Evolutionary conservation across 106 monocot species (phyloP).

Genomic region (Allium fistulosum): DNA sequence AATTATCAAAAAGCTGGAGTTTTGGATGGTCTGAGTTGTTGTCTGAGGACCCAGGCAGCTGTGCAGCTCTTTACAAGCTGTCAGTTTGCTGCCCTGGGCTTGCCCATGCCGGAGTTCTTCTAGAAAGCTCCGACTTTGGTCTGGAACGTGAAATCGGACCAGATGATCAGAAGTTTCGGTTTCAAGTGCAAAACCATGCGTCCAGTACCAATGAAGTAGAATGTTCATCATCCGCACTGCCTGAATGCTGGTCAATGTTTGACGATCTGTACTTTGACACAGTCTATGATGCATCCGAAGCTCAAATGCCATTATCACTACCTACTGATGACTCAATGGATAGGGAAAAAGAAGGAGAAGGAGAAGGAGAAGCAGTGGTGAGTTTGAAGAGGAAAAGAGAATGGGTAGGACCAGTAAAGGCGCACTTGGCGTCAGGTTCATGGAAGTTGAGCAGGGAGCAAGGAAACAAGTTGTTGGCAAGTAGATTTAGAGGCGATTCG

Average conservation of each 20-base stretch:
- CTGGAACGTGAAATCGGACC: conserved; percentile 87
- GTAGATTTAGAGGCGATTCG: conserved; percentile 59
- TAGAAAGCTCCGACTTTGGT: conserved; percentile 79
- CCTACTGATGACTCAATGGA: background rate
- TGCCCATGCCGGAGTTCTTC: conserved; percentile 66
- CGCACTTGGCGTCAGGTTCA: conserved; percentile 41
- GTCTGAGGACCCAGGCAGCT: conserved; percentile 15
- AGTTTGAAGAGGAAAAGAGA: conserved; percentile 21
- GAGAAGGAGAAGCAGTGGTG: background rate
- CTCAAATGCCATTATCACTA: background rate
- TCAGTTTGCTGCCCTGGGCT: conserved; percentile 93
- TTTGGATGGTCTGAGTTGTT: conserved; percentile 22
- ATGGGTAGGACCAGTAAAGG: conserved; percentile 16
- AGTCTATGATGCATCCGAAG: conserved; percentile 53
- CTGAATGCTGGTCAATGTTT: conserved; percentile 62
- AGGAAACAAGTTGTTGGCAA: conserved; percentile 74
- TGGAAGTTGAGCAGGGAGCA: conserved; percentile 81
- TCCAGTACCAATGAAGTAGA: background rate
- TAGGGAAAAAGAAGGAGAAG: background rate
- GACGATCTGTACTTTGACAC: conserved; percentile 93
- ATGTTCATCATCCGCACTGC: background rate
- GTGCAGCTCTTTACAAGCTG: conserved; percentile 75
- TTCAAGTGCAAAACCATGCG: conserved; percentile 2
- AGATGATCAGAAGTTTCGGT: conserved; percentile 12
- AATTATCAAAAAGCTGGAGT: conserved; percentile 20